Base-by-base conservation (phyloP, 164 flowering plant genomes). In the Pachysandra terminalis region DNA sequence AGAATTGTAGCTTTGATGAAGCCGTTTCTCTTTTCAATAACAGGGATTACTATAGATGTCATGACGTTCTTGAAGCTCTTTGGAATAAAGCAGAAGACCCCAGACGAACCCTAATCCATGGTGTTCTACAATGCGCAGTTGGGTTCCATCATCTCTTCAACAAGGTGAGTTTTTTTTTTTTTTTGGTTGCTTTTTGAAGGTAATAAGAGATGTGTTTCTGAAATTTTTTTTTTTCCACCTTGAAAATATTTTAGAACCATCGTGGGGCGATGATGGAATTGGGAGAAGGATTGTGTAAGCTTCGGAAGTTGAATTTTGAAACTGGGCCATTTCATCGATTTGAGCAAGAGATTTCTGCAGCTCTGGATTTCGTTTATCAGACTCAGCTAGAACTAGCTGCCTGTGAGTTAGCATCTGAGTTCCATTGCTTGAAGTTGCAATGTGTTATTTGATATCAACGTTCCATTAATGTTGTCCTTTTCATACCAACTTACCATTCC, bases 201-300 rank as follows among this genome's bases (percentile, higher is more conserved):
- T 2, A 28, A 53, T 54, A 8, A 24, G 35, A 65, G 9, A 45
- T 19, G 17, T 6, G 51, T 4, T 15, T 23, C 27, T 51, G 19
- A 5, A 9, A 7, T 22, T 54, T 41, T 59, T 54, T 51, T 12
- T 19, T 37, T 41, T 17, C 55, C 17, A 27, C 16, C 35, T 54
- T 63, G 54, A 35, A 57, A 23, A 61, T 7, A 12, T 32, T 35
- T 6, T 65, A 91, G 90, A 93, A 93, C 67, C 98, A 93, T 66
- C 84, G 75, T 65, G 98, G 98, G 56, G 98, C 98, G 0, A 93
- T 93, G 98, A 87, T 93, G 92, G 96, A 93, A 73, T 61, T 93
- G 65, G 98, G 96, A 60, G 98, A 93, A 66, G 96, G 98, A 14
- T 37, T 89, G 2, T 85, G 96, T 67, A 93, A 93, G 83, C 86